These are phyloP conservation scores for Thalassiosira hispida DNA, from an alignment of 352 stramenopile genomes.

Conservation along the genomic window DNA sequence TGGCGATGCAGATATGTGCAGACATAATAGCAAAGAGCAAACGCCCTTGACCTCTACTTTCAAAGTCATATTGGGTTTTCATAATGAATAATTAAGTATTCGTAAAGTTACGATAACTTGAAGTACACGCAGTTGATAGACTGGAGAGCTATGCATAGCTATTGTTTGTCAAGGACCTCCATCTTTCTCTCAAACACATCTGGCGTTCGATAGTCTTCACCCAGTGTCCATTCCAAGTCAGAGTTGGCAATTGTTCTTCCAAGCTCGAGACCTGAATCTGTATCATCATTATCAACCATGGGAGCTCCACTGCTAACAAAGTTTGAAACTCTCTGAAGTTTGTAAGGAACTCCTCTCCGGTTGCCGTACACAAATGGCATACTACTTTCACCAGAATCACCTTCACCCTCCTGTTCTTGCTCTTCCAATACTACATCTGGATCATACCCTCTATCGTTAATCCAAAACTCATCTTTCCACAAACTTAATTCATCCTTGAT, in stretches of 20 bases:
- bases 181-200: constrained; percentile 62
- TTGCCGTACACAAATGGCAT: constrained; percentile 81
- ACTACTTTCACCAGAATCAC: constrained; percentile 2
- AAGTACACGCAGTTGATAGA: no score
- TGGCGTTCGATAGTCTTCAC: constrained; percentile 53
- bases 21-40: no score
- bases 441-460: constrained; percentile 81
- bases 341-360: constrained; percentile 74
- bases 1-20: no score
- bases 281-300: not conserved
- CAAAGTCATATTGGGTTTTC: no score
- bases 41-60: no score
- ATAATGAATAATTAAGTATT: no score
- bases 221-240: constrained; percentile 75
- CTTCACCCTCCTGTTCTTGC: not conserved
- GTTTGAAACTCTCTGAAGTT: constrained; percentile 63
- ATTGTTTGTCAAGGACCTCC: constrained; percentile 23
- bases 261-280: constrained; percentile 10
- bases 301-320: constrained; percentile 1
- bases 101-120: no score
- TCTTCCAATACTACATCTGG: constrained; percentile 39
- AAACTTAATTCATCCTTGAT: constrained; percentile 81
- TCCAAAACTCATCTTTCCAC: constrained; percentile 82
- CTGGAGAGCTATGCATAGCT: not conserved
- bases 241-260: constrained; percentile 44